Evolutionary conservation across 2,329 filamentous ascomycete genomes (phyloP).

Genomic region (Stachybotrys chartarum): DNA sequence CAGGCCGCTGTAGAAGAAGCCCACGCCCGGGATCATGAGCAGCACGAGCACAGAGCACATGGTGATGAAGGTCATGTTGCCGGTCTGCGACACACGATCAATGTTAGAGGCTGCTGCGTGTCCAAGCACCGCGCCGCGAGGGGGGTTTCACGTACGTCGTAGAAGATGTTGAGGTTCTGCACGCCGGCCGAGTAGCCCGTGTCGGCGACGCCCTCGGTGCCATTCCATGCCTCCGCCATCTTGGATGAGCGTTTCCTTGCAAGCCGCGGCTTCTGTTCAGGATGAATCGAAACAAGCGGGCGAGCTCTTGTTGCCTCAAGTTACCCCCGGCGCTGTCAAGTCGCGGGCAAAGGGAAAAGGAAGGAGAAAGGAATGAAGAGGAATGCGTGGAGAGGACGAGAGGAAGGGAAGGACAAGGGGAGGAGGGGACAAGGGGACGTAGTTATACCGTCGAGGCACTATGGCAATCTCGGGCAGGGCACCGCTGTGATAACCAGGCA

Average conservation of each 20-base stretch:
- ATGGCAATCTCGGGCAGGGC: too few species aligned
- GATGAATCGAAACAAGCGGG: too few species aligned
- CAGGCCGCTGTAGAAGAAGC: slow-evolving; percentile 90
- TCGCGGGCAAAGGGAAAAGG: neutral
- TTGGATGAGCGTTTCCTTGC: slow-evolving; percentile 4
- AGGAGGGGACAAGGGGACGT: neutral
- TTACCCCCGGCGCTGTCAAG: neutral
- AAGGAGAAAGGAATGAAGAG: neutral
- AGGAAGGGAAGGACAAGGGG: neutral
- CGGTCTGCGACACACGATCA: slow-evolving; percentile 43
- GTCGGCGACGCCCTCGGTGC: slow-evolving; percentile 40
- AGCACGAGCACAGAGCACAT: slow-evolving; percentile 72
- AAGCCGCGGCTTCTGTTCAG: neutral
- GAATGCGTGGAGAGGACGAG: neutral
- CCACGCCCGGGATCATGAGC: slow-evolving; percentile 89
- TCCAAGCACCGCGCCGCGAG: neutral
- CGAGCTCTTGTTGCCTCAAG: too few species aligned
- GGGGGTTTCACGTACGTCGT: slow-evolving; percentile 50
- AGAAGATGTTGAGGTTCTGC: slow-evolving; percentile 78
- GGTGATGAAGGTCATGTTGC: slow-evolving; percentile 78
- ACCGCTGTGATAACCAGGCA: too few species aligned
- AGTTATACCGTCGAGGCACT: neutral
- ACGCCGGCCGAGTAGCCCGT: slow-evolving; percentile 40
- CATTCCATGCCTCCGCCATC: slow-evolving; percentile 39
- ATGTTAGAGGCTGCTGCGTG: slow-evolving; percentile 2